Base-by-base conservation (phyloP, 2,329 filamentous ascomycete species). In the Graphium sp. region DNA sequence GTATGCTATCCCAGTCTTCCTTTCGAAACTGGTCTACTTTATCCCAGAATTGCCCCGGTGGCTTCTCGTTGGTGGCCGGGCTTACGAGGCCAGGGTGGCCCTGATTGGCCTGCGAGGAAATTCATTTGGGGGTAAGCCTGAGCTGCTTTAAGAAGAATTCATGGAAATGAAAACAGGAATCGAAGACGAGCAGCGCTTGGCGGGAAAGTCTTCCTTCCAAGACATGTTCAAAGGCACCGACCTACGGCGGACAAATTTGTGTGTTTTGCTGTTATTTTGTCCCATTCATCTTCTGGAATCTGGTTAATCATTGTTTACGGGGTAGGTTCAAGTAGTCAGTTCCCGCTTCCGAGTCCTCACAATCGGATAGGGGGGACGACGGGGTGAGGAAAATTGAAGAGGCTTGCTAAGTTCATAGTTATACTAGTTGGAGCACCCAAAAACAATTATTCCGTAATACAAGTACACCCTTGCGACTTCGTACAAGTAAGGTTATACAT, bases 271-370 rank as follows among this genome's bases (percentile, higher is more conserved):
- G 50, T 62, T 11, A 52, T 47, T 2, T 48, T 53, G 3, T 35
- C 28, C 15, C 57, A 61, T 35, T 55, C 57, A 15, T 53, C 56
- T 4, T 54, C 50, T 9, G 57, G 57, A 10, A 55, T 55, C 4
- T 33, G 60, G 60, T 42, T 57, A 47, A 48, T 54, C 34, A 52
- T 62, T 19, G 56, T 58, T 40, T 32, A 33, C 21, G 12, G 10
- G 18, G 29, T 26, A 31, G 17, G 17, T 28, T 12, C 12, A n/a
- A n/a, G n/a, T 66, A 15, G 60, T 60, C 5, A 60, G 58, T 2
- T 60, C 66, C 35, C 50, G 60, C 8, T 49, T 66, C 10, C 56
- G 62, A 19, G 56, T 52, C 5, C 58, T 65, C 35, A 65, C 61
- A 1, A 62, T 65, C 31, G 61, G 61, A n/a, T n/a, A n/a, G n/a